Evolutionary conservation across 2,329 filamentous ascomycete species (phyloP).

Genomic region (Trichocomaceae sp.): DNA sequence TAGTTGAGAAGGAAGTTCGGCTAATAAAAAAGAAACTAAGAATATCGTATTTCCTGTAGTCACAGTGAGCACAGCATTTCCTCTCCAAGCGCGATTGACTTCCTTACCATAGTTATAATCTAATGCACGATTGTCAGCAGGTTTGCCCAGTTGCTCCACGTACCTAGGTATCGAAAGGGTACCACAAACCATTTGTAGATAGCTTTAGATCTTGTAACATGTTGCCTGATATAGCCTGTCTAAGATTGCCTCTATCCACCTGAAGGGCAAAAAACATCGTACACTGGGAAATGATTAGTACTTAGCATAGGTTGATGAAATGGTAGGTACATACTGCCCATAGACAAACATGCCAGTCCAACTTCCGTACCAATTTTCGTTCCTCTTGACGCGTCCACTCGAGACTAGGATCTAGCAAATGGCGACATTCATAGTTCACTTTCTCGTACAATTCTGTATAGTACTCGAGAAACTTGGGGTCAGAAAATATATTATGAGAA

Average conservation of each 20-base stretch:
- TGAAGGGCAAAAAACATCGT: constrained; percentile 5
- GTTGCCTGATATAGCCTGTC: constrained; percentile 3
- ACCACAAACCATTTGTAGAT: background rate
- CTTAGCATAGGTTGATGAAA: no score
- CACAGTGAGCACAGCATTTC: no score
- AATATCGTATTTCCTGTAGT: constrained; percentile 47
- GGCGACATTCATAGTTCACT: constrained; percentile 39
- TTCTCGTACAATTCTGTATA: background rate
- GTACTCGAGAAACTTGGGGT: background rate
- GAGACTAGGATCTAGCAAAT: constrained; percentile 42
- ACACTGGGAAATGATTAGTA: no score
- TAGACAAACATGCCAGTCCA: background rate
- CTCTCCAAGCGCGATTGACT: no score
- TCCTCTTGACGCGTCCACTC: constrained; percentile 41
- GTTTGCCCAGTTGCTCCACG: no score
- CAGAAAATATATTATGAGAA: background rate
- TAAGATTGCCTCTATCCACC: constrained; percentile 6
- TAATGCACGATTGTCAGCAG: no score
- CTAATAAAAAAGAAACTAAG: constrained; percentile 46
- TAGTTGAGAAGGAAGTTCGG: constrained; percentile 57
- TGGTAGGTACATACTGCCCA: constrained; percentile 20
- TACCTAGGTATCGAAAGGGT: no score
- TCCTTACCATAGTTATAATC: no score
- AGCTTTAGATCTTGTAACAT: background rate
- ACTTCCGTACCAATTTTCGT: constrained; percentile 30